phyloP scores from a whole-genome alignment of 2,329 filamentous ascomycete genomes.

The Penicillium sp. region DNA sequence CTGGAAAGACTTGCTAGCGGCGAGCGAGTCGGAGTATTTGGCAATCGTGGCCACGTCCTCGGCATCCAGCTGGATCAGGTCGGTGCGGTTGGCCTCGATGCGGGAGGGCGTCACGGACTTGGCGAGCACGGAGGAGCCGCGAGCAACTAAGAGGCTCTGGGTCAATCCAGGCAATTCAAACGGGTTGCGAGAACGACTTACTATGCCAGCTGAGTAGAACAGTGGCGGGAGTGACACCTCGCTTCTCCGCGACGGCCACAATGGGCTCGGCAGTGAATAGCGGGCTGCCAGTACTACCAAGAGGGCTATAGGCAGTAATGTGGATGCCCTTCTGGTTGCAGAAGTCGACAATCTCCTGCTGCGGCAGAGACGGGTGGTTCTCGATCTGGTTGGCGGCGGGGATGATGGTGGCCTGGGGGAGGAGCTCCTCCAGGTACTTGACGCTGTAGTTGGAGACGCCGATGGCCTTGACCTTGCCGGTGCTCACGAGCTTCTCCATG shows the following conservation, averaged over 20 bases:
- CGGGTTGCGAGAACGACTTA: constrained; percentile 21
- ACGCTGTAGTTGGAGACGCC: constrained; percentile 60
- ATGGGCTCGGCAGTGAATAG: constrained; percentile 44
- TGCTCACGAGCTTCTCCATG: constrained; percentile 58
- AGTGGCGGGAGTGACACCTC: constrained; percentile 38
- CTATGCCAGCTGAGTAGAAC: constrained; percentile 47
- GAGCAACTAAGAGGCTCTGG: constrained; percentile 29
- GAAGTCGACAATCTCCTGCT: constrained; percentile 52
- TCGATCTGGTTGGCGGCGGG: constrained; percentile 80
- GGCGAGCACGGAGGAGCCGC: constrained; percentile 42
- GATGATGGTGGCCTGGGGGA: constrained; percentile 56
- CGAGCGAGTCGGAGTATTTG: constrained; percentile 37
- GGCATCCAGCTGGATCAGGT: constrained; percentile 39
- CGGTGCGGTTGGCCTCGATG: constrained; percentile 40
- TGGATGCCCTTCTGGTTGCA: constrained; percentile 52
- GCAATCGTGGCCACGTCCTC: constrained; percentile 38
- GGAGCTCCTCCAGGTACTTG: constrained; percentile 54
- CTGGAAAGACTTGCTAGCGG: constrained; percentile 33
- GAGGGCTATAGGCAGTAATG: constrained; percentile 52
- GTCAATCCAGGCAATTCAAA: neutral
- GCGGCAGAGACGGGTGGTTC: constrained; percentile 67
- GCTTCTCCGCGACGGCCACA: constrained; percentile 42
- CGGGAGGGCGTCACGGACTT: constrained; percentile 43
- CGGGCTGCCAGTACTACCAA: constrained; percentile 45
- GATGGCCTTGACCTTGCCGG: constrained; percentile 56